Conservation (phyloP, 306 rosid species). For the Cicer pinnatifidum region DNA sequence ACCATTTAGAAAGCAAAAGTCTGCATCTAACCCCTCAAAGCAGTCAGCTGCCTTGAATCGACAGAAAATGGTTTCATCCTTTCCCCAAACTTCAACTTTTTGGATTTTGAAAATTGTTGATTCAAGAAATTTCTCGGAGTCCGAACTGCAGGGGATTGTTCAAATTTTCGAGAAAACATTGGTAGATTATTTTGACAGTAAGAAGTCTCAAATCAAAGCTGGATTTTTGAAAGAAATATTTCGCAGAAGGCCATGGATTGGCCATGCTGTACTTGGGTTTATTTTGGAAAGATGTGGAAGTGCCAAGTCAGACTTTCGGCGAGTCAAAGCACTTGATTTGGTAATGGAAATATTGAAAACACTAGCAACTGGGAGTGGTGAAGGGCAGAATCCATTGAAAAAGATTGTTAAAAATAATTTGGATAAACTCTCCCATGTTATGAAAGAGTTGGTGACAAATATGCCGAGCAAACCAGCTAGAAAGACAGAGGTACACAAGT, state of each 20-base stretch:
- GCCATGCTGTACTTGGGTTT: constrained; percentile 65
- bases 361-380: constrained; percentile 45
- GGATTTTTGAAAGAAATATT: constrained; percentile 80
- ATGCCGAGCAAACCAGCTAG: constrained; percentile 74
- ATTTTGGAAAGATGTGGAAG: constrained; percentile 70
- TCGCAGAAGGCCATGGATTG: constrained; percentile 81
- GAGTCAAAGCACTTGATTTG: constrained; percentile 82
- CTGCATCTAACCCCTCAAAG: constrained; percentile 61
- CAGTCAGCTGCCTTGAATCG: constrained; percentile 67
- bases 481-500: constrained; percentile 65
- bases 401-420: constrained; percentile 59
- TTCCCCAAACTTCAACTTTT: constrained; percentile 80
- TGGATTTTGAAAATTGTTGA: constrained; percentile 86
- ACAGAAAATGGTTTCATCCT: constrained; percentile 71
- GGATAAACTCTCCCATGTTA: constrained; percentile 54
- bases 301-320: constrained; percentile 75
- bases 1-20: constrained; percentile 72
- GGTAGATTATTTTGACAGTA: constrained; percentile 64
- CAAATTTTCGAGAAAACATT: constrained; percentile 63
- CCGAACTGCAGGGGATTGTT: constrained; percentile 61
- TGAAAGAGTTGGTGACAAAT: constrained; percentile 68
- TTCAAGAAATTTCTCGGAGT: constrained; percentile 58
- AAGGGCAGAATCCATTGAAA: constrained; percentile 50
- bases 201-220: constrained; percentile 77
- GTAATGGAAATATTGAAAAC: constrained; percentile 66